phyloP scores from a whole-genome alignment of 2,329 filamentous ascomycete genomes.

The Penicillium olsonii region DNA sequence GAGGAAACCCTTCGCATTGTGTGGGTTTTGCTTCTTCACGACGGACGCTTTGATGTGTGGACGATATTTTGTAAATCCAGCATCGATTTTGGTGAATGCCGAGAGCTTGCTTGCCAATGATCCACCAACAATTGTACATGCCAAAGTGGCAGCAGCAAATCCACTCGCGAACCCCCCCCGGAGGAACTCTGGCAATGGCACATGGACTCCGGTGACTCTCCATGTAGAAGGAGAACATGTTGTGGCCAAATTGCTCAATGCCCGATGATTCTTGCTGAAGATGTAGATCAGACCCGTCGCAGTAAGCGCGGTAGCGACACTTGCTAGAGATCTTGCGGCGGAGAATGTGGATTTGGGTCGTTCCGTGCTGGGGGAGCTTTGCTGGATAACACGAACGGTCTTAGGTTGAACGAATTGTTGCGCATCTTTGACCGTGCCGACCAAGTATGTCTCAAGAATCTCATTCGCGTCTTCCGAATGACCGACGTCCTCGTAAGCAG shows the following conservation, averaged over 20 bases:
- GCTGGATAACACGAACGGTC: conserved; percentile 25
- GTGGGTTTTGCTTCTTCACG: conserved; percentile 40
- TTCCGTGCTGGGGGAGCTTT: not conserved
- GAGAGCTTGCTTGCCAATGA: conserved; percentile 16
- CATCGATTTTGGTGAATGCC: conserved; percentile 26
- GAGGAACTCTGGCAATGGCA: conserved; percentile 2
- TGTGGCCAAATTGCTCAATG: conserved; percentile 1
- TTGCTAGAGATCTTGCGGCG: conserved; percentile 32
- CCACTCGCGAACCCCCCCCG: conserved; percentile 26
- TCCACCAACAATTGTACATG: conserved; percentile 9
- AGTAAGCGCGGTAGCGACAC: conserved; percentile 14
- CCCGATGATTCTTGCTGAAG: conserved; percentile 5
- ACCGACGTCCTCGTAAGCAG: conserved; percentile 45
- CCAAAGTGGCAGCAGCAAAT: conserved; percentile 20
- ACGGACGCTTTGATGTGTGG: conserved; percentile 46
- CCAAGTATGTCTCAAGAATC: conserved; percentile 38
- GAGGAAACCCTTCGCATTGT: conserved; percentile 51
- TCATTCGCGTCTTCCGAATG: conserved; percentile 50
- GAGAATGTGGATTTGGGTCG: conserved; percentile 12
- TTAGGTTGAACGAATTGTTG: conserved; percentile 20
- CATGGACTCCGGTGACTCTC: not conserved
- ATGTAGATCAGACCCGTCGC: conserved; percentile 16
- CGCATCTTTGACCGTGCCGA: conserved; percentile 36
- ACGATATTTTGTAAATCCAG: conserved; percentile 31
- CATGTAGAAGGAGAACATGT: conserved; percentile 5